Evolutionary conservation across 192 early-diverging fungal genomes (phyloP).

Genomic region (Coemansia sp.): DNA sequence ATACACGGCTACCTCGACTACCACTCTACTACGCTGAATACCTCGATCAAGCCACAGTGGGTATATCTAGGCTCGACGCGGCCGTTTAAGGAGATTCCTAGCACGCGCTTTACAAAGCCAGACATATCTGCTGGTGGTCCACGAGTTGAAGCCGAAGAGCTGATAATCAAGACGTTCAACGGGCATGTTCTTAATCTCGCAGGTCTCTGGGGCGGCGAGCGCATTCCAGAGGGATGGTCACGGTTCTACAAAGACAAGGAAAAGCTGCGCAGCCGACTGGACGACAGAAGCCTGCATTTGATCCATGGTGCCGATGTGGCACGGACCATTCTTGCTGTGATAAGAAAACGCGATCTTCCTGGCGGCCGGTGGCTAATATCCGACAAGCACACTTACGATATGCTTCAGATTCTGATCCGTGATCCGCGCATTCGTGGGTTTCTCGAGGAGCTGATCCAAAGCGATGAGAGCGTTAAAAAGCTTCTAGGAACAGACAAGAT

Average conservation of each 20-base stretch:
- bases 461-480: constrained; percentile 5
- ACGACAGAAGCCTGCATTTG: constrained; percentile 42
- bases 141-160: constrained; percentile 38
- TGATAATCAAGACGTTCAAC: constrained; percentile 10
- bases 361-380: constrained; percentile 44
- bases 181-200: constrained; percentile 44
- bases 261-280: constrained; percentile 24
- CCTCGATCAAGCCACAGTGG: constrained; percentile 16
- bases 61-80: constrained; percentile 44
- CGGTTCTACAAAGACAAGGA: constrained; percentile 34
- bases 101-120: constrained; percentile 27
- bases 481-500: constrained; percentile 19
- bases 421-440: constrained; percentile 19
- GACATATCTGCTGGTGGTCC: constrained; percentile 18
- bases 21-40: background rate
- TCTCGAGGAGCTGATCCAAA: constrained; percentile 21
- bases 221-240: constrained; percentile 32
- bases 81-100: constrained; percentile 40
- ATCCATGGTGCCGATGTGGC: constrained; percentile 45
- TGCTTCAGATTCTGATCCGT: constrained; percentile 25
- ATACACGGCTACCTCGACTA: constrained; percentile 15
- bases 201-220: constrained; percentile 49
- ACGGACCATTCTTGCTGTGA: constrained; percentile 12
- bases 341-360: background rate
- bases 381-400: constrained; percentile 37